phyloP scores from a whole-genome alignment of 2,329 filamentous ascomycete species.

The Cyanodermella asteris region DNA sequence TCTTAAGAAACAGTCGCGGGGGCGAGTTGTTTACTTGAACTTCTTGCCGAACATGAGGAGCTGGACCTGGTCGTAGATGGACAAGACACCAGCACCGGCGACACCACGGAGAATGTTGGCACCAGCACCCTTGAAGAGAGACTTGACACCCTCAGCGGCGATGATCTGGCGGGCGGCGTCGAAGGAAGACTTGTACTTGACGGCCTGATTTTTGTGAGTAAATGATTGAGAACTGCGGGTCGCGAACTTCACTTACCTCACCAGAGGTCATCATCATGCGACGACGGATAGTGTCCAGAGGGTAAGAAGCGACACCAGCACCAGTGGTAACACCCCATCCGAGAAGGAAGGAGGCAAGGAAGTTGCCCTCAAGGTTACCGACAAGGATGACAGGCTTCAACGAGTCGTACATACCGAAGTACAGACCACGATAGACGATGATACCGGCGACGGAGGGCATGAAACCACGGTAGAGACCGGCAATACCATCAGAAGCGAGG shows the following conservation, averaged over 20 bases:
- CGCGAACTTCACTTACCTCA: conserved; percentile 28
- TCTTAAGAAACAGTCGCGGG: too few relatives aligned
- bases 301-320: conserved; percentile 99
- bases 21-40: too few relatives aligned
- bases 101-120: conserved; percentile 99
- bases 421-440: conserved; percentile 99
- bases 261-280: conserved; percentile 99
- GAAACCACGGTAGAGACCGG: conserved; percentile 99
- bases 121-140: conserved; percentile 99
- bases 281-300: conserved; percentile 98
- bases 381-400: conserved; percentile 96
- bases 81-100: conserved; percentile 99
- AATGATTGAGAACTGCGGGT: conserved; percentile 19
- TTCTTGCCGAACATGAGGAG: conserved; percentile 99
- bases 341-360: conserved; percentile 96
- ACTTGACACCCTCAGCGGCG: conserved; percentile 89
- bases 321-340: conserved; percentile 98
- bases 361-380: conserved; percentile 86
- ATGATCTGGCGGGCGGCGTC: conserved; percentile 94
- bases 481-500: conserved; percentile 92
- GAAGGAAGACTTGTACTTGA: conserved; percentile 97
- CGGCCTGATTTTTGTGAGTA: conserved; percentile 46
- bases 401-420: conserved; percentile 99
- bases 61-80: conserved; percentile 99
- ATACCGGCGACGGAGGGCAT: conserved; percentile 98